Base-by-base conservation (phyloP, 345 rosid species). In the Lepidium africanum region DNA sequence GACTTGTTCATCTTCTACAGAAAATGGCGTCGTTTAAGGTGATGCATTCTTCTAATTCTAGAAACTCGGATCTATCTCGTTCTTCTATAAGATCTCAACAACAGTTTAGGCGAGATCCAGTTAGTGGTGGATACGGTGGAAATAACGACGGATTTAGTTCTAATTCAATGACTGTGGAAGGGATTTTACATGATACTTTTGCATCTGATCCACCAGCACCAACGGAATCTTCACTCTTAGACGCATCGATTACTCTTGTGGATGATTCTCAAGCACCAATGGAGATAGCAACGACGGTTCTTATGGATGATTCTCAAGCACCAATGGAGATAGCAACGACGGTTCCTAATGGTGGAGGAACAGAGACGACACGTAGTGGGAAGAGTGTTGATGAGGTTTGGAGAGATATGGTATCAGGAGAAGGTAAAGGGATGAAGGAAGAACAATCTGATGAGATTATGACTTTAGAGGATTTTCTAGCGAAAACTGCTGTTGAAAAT, bases 381-480 rank as follows among this genome's bases (percentile, higher is more conserved):
- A 83, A 66, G 79, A 83, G 71, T 2, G 90, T 80, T 6, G 96
- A 90, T 8, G 96, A 93, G 35, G 87, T 88, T 10, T 93, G 98
- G 98, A 79, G 89, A 58, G 98, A 88, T 74, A 88, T 93, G 56
- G 92, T 90, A 7, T 78, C 85, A 2, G 86, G 84, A 33, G 87
- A 85, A 67, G 78, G 74, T 69, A 85, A 78, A 73, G 87, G 87
- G 63, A 74, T 67, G 95, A 93, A 93, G 81, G 86, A 84, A 76
- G 96, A 90, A 46, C 64, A 79, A 6, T n/a, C n/a, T n/a, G 91
- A 86, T 27, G 97, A 90, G 78, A 74, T 74, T 1, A 77, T 90
- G 90, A 94, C 99, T 57, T 74, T 94, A 47, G 99, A 94, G 83
- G 96, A 94, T 75, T 94, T 91, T 40, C 71, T 94, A 67, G 90